Base-by-base conservation (phyloP, 352 stramenopile genomes). In the Globisporangium radiosum region DNA sequence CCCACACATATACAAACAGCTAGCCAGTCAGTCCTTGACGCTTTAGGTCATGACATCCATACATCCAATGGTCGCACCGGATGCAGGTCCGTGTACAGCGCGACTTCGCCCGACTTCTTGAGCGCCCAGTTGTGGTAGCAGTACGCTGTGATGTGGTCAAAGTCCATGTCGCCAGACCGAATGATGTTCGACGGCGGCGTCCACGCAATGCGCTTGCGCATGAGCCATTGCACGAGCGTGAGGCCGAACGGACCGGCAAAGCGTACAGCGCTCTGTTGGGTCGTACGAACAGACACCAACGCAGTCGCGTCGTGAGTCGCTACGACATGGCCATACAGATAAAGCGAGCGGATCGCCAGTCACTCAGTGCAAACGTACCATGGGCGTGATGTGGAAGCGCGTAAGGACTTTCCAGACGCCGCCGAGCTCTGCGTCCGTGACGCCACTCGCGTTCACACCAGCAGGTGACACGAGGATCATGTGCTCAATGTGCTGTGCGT, bases 81-180 rank as follows among this genome's bases (percentile, higher is more conserved):
- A 15, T 86, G 76, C 39, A 93, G 62, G 49, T 91, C 77, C 10
- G 81, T 93, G 71, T 91, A 87, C 56, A 93, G 71, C 0, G 78
- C 81, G 36, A 85, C 75, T 39, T 93, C 83, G 33, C 81, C 79
- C 0, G 83, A 93, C 13, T 77, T 65, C 50, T 86, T 75, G 7
- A 90, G 64, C 7, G 77, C 83, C 81, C 81, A 93, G 54, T 93
- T 93, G 66, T 93, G 78, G 65, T 93, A 93, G 56, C 70, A 86
- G 71, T 91, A 93, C 37, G 66, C 58, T 10, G 78, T 80, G 56
- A 93, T 89, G 37, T 88, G 68, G 47, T 72, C 64, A 52, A 89
- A 84, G 54, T 88, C 75, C 54, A 88, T 65, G 49, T 89, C 76
- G 3, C 83, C 83, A 3, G 75, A 84, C 52, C 77, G 81, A 54